Conservation (phyloP, 768 basidiomycete genomes). For the Boletus coccyginus region DNA sequence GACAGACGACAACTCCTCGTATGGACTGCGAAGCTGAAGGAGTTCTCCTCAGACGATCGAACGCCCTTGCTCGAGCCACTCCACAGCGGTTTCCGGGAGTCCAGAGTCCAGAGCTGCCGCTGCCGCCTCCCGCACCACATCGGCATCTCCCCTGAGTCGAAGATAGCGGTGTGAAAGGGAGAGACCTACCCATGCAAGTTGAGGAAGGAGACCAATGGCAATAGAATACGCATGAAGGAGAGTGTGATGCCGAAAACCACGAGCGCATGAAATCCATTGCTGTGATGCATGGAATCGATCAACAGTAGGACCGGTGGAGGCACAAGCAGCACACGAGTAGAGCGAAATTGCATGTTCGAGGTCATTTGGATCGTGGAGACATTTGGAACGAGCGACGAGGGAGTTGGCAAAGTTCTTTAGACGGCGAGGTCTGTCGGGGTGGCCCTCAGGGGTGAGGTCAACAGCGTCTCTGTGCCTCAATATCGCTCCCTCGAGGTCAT, state of each 20-base stretch:
- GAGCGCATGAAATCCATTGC: not conserved
- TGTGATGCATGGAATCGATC: not conserved
- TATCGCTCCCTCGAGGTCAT: too few relatives aligned
- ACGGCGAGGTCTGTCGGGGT: too few relatives aligned
- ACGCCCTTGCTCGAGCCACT: conserved; percentile 18
- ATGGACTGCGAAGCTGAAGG: conserved; percentile 5
- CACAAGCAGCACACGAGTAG: too few relatives aligned
- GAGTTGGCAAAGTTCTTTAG: too few relatives aligned
- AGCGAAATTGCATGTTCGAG: too few relatives aligned
- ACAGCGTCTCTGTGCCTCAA: too few relatives aligned
- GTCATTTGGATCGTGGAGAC: too few relatives aligned
- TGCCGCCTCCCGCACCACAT: conserved; percentile 1
- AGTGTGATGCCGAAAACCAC: not conserved
- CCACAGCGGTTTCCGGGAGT: not conserved
- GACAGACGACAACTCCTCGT: not conserved
- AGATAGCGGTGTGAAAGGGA: not conserved
- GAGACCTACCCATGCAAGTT: not conserved
- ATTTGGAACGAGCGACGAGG: too few relatives aligned
- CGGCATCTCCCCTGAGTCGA: not conserved
- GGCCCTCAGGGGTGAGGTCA: too few relatives aligned
- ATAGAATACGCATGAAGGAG: not conserved
- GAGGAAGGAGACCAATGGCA: not conserved
- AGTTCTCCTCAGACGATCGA: conserved; percentile 6
- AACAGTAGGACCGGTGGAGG: too few relatives aligned
- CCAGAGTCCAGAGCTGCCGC: not conserved